Base-by-base conservation (phyloP, 139 green algal species). In the Parachlorella kessleri region DNA sequence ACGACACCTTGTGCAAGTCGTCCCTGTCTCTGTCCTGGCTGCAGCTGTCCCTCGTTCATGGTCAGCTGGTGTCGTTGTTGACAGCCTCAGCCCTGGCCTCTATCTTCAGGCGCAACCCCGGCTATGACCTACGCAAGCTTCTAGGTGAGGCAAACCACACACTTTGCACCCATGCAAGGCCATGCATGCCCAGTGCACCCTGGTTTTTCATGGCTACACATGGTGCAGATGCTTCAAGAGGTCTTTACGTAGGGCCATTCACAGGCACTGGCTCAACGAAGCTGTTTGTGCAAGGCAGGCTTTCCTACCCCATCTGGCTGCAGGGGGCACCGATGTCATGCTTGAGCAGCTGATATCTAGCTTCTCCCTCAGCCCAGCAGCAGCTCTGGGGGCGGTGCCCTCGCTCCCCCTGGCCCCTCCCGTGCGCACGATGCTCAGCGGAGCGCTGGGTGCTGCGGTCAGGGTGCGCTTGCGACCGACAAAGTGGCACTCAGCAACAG, bases 301-400 rank as follows among this genome's bases (percentile, higher is more conserved):
- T n/a, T n/a, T n/a, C n/a, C n/a, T n/a, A n/a, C n/a, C n/a, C n/a
- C n/a, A n/a, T n/a, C n/a, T n/a, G n/a, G n/a, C n/a, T n/a, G n/a
- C 78, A 85, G 81, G 80, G 23, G 84, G 84, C 32, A 86, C 84
- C 1, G 81, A 83, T 14, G 41, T 54, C 21, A 81, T 90, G 59
- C 79, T 92, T 68, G 36, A 26, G 3, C 41, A 70, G 2, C 78
- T 92, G 6, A 73, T 89, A 0, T 10, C 75, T 3, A 79, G 53
- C 32, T 86, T 89, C 65, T 78, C 80, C 14, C 35, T 48, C 33
- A 86, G 54, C 54, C 92, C 76, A n/a, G 83, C 66, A 78, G 88
- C 83, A 6, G 75, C 95, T 66, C 69, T 95, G 70, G 80, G 35
- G 0, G 88, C 78, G 14, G 86, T 81, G 26, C 81, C 85, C 35